Conservation (phyloP, 768 basidiomycete genomes). For the Xerocomellus chrysenteron region DNA sequence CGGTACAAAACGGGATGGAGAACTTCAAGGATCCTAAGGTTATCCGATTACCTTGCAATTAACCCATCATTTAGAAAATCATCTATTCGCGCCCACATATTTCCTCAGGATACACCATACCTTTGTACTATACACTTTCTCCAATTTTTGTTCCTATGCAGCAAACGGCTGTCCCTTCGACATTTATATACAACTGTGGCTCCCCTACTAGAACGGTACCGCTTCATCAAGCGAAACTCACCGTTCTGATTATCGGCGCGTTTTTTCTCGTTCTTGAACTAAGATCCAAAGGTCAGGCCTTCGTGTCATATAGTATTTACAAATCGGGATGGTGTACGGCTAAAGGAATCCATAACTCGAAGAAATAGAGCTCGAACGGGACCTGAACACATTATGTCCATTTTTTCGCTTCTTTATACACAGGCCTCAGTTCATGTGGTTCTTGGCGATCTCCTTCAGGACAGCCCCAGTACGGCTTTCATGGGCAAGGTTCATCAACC, state of each 20-base stretch:
- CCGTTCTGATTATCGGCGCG: neutral
- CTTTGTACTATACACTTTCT: neutral
- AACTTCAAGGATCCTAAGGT: constrained; percentile 3
- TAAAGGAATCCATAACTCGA: neutral
- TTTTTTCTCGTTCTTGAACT: neutral
- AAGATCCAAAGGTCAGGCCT: neutral
- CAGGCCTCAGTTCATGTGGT: neutral
- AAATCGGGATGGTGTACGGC: neutral
- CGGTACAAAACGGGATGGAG: constrained; percentile 43
- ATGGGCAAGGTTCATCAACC: constrained; percentile 24
- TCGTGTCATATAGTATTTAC: neutral
- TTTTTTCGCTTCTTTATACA: neutral
- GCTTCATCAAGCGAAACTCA: neutral
- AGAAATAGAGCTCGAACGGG: neutral
- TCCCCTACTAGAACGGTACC: neutral
- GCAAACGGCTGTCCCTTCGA: neutral
- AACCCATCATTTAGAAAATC: neutral
- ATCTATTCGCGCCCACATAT: neutral
- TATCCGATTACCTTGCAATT: neutral
- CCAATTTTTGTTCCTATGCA: neutral
- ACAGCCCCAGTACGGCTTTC: constrained; percentile 26
- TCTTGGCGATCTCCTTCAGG: constrained; percentile 18
- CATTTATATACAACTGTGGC: neutral
- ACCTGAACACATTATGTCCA: neutral
- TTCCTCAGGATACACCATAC: neutral